Evolutionary conservation across 371 early-diverging fungal species (phyloP).

Genomic region (Syncephalis plumigaleata): DNA sequence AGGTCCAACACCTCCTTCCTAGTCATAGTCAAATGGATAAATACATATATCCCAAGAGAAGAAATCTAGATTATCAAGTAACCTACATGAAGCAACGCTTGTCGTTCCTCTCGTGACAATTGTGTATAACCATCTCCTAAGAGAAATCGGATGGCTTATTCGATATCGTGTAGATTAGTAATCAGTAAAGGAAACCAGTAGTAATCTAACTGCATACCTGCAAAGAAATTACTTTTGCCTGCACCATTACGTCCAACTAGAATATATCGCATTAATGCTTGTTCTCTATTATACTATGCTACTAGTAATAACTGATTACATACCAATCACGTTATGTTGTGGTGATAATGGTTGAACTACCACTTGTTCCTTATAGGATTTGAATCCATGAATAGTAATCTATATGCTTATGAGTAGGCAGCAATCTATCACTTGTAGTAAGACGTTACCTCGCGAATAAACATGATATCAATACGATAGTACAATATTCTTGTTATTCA

Average conservation of each 20-base stretch:
- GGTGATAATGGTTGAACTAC: conserved; percentile 83
- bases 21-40: not conserved
- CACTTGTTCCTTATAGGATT: conserved; percentile 93
- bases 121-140: conserved; percentile 89
- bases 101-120: conserved; percentile 85
- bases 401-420: conserved; percentile 11
- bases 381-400: conserved; percentile 96
- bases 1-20: conserved; percentile 83
- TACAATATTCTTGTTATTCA: too few species aligned
- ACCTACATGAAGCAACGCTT: conserved; percentile 77
- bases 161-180: conserved; percentile 3
- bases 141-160: conserved; percentile 88
- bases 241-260: conserved; percentile 98
- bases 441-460: too few species aligned
- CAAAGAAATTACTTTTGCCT: conserved; percentile 98
- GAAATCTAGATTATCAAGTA: not conserved
- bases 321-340: conserved; percentile 90
- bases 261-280: not conserved
- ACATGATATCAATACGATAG: too few species aligned
- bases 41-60: too few species aligned
- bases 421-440: too few species aligned
- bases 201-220: conserved; percentile 35
- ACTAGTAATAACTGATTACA: too few species aligned
- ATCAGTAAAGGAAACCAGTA: too few species aligned
- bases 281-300: not conserved